Percentiles rank a stretch among this genome's conserved stretches.
phyloP scores from a whole-genome alignment of 176 grass and related monocot species.

The Triticum turgidum region DNA sequence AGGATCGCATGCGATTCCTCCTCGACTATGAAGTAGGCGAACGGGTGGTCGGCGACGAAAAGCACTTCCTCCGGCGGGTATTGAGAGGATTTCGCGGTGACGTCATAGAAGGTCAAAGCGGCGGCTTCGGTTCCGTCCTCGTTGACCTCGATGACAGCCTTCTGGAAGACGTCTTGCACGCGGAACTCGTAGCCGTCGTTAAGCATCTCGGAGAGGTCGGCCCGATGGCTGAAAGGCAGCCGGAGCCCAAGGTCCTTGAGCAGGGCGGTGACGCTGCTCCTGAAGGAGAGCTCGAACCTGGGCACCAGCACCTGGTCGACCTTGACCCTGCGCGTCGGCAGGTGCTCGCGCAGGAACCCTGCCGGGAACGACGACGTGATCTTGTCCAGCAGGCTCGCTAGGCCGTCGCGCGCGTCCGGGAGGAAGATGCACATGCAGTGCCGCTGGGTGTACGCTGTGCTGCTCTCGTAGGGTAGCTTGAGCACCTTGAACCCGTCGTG shows the following conservation, averaged over 20 bases:
- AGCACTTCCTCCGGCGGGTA: background rate
- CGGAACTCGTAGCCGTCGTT: background rate
- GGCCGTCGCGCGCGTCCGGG: background rate
- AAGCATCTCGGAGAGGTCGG: background rate
- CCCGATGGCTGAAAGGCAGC: background rate
- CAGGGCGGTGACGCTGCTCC: background rate
- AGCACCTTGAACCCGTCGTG: slow-evolving; percentile 6
- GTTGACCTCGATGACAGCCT: background rate
- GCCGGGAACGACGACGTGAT: background rate
- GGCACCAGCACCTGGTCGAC: background rate
- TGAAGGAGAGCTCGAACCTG: background rate
- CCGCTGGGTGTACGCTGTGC: too few species aligned
- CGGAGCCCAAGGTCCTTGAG: background rate
- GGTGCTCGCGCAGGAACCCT: background rate
- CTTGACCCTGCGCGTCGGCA: background rate
- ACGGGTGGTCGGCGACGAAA: slow-evolving; percentile 10
- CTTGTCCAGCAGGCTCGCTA: background rate
- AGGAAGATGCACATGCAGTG: background rate
- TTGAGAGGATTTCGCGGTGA: background rate
- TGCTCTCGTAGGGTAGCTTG: background rate
- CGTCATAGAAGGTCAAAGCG: background rate
- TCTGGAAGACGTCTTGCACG: background rate
- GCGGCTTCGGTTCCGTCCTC: background rate
- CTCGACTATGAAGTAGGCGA: background rate
- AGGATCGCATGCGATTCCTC: background rate